phyloP scores from a whole-genome alignment of 352 stramenopile genomes.

The Globisporangium nagaii region DNA sequence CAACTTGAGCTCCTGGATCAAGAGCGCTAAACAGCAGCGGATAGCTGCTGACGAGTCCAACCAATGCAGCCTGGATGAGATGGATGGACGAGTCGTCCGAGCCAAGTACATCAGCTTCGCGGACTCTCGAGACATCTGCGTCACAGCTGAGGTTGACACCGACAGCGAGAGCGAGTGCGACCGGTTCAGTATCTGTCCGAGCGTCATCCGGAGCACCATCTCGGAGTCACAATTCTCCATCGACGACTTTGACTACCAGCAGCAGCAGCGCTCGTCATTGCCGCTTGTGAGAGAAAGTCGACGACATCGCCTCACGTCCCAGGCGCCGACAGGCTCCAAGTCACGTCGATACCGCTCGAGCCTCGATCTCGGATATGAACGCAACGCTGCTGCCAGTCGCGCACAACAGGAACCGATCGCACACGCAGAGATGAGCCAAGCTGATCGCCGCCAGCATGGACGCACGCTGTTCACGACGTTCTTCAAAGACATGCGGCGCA shows the following conservation, averaged over 20 bases:
- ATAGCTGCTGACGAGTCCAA: too few relatives aligned
- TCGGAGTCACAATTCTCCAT: conserved; percentile 9
- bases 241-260: background rate
- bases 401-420: background rate
- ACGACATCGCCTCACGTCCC: background rate
- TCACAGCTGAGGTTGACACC: background rate
- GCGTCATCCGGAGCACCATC: conserved; percentile 1
- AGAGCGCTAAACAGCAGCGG: background rate
- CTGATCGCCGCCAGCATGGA: background rate
- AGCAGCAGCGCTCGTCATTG: background rate
- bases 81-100: background rate
- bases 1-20: background rate
- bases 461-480: conserved; percentile 6
- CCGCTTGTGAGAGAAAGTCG: background rate
- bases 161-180: background rate
- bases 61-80: background rate
- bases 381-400: background rate
- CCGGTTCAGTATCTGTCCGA: conserved; percentile 7
- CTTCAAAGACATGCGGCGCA: conserved; percentile 10
- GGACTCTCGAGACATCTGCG: background rate
- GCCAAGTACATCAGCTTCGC: background rate
- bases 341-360: background rate
- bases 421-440: background rate
- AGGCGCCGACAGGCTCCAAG: too few relatives aligned
- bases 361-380: background rate